Evolutionary conservation across 108 stramenopile species (phyloP).

Genomic region (Cyclotella kingstonii): DNA sequence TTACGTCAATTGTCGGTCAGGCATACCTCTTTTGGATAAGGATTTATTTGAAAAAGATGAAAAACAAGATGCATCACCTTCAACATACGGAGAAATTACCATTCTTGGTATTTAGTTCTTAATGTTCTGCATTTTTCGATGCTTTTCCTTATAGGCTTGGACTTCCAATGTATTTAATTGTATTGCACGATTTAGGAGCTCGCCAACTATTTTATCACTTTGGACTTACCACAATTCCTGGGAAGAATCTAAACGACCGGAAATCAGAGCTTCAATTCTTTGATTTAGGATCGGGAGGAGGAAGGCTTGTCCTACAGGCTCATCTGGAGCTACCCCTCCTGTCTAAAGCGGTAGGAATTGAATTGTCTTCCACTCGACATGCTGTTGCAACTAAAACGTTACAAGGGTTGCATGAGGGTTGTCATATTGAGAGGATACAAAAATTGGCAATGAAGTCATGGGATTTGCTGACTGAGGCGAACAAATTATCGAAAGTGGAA

Average conservation of each 20-base stretch:
- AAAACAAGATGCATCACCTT: slow-evolving; percentile 6
- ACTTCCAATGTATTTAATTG: slow-evolving; percentile 1
- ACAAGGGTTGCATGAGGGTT: slow-evolving; percentile 17
- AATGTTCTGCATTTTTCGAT: not conserved
- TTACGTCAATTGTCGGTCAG: slow-evolving; percentile 35
- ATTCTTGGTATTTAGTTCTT: not conserved
- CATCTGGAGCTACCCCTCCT: slow-evolving; percentile 51
- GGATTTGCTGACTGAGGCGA: slow-evolving; percentile 10
- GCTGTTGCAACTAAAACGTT: slow-evolving; percentile 37
- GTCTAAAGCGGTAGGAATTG: slow-evolving; percentile 48
- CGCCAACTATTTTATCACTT: slow-evolving; percentile 68
- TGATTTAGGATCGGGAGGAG: slow-evolving; percentile 69
- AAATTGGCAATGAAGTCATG: slow-evolving; percentile 22
- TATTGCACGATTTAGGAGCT: slow-evolving; percentile 13
- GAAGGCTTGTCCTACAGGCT: slow-evolving; percentile 58
- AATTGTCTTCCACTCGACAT: slow-evolving; percentile 55
- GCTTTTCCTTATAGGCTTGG: slow-evolving; percentile 4
- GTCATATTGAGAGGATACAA: slow-evolving; percentile 18
- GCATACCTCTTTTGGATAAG: slow-evolving; percentile 16
- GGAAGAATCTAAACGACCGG: slow-evolving; percentile 2
- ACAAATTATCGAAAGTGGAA: slow-evolving; percentile 27
- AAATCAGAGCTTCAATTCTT: slow-evolving; percentile 44
- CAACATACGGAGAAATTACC: slow-evolving; percentile 79
- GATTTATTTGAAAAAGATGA: slow-evolving; percentile 12
- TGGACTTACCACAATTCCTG: slow-evolving; percentile 20